Conservation (phyloP, 2,329 filamentous ascomycete genomes). For the Magnaporthiopsis incrustans region DNA sequence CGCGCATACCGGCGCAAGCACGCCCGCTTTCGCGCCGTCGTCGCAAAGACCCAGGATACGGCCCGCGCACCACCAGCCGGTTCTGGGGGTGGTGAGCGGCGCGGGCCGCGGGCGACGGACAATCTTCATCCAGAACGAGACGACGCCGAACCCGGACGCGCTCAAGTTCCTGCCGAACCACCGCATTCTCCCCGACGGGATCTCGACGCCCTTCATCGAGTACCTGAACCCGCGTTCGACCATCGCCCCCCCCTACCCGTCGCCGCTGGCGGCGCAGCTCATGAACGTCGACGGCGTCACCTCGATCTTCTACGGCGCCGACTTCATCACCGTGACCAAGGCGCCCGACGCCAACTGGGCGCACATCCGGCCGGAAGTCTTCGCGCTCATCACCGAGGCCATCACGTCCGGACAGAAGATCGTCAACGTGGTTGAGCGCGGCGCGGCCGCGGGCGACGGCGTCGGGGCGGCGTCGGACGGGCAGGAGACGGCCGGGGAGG, state of each 20-base stretch:
- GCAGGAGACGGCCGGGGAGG: conserved; percentile 39
- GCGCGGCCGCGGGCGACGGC: conserved; percentile 25
- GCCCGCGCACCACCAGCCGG: conserved; percentile 5
- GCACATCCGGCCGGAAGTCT: conserved; percentile 91
- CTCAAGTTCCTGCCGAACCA: conserved; percentile 95
- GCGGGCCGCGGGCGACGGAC: conserved; percentile 46
- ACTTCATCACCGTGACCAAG: conserved; percentile 97
- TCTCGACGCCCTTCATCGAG: conserved; percentile 76
- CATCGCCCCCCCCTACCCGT: conserved; percentile 80
- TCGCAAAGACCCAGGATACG: conserved; percentile 18
- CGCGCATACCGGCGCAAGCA: conserved; percentile 16
- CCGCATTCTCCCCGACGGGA: conserved; percentile 66
- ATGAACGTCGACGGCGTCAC: conserved; percentile 94
- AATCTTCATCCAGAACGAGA: conserved; percentile 97
- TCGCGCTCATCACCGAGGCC: conserved; percentile 87
- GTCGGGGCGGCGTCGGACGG: conserved; percentile 25
- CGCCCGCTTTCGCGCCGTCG: conserved; percentile 17
- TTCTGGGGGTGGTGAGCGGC: conserved; percentile 14
- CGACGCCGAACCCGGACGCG: conserved; percentile 89
- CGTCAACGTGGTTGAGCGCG: conserved; percentile 58
- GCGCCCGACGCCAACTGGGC: conserved; percentile 83
- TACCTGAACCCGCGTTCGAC: conserved; percentile 86
- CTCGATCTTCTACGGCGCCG: conserved; percentile 84
- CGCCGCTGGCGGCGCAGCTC: conserved; percentile 80
- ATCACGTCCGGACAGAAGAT: conserved; percentile 77